A percentile compares a stretch with the other conserved stretches of the same genome.
Conservation (phyloP, 2,329 filamentous ascomycete species). For the Penicillium janthinellum region DNA sequence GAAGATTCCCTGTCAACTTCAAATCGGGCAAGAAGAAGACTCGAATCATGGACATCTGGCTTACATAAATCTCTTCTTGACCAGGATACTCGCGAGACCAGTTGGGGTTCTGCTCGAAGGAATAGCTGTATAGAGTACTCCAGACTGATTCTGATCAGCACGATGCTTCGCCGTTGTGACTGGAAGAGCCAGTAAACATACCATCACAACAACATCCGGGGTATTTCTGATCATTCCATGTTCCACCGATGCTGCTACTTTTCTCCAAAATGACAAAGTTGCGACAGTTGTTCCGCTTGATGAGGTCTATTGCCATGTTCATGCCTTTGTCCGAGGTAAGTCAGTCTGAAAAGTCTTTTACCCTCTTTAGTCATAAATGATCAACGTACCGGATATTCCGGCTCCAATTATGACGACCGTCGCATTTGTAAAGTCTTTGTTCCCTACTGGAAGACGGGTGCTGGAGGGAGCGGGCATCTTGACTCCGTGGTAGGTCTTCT, state of each 20-base stretch:
- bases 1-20: background rate
- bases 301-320: conserved; percentile 60
- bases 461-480: conserved; percentile 11
- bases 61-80: conserved; percentile 61
- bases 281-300: conserved; percentile 38
- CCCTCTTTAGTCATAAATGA: background rate
- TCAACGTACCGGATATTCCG: conserved; percentile 51
- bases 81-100: conserved; percentile 62
- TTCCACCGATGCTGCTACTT: conserved; percentile 24
- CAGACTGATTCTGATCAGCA: conserved; percentile 42
- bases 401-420: conserved; percentile 61
- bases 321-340: conserved; percentile 42
- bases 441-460: conserved; percentile 36
- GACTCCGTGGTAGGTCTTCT: background rate
- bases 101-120: conserved; percentile 61
- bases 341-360: background rate
- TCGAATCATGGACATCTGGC: background rate
- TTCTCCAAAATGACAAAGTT: conserved; percentile 28
- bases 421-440: conserved; percentile 54
- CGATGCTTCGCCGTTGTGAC: no score
- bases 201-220: conserved; percentile 59
- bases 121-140: conserved; percentile 60
- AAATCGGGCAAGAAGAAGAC: background rate
- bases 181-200: conserved; percentile 18
- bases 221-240: conserved; percentile 54